These are phyloP conservation scores for Juglanconis sp. DNA, from an alignment of 2,329 filamentous ascomycete species.

Conservation along the genomic window DNA sequence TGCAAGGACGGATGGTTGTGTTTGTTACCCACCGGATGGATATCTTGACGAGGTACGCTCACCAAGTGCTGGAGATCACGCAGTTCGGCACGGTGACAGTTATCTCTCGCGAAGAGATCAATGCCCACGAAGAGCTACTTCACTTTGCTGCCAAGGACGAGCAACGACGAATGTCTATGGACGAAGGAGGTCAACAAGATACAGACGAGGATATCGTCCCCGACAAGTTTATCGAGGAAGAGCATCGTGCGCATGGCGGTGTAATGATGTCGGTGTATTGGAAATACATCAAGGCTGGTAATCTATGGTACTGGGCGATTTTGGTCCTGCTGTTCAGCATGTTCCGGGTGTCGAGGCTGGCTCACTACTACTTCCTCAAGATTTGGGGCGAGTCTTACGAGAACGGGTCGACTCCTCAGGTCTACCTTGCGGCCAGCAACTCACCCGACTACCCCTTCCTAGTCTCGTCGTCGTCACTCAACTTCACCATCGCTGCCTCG, in stretches of 20 bases:
- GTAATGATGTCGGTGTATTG: conserved; percentile 77
- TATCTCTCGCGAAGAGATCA: conserved; percentile 20
- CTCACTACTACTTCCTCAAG: conserved; percentile 78
- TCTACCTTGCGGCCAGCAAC: conserved; percentile 11
- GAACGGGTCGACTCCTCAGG: conserved; percentile 17
- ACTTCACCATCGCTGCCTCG: conserved; percentile 8
- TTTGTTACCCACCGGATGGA: conserved; percentile 80
- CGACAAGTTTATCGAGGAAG: conserved; percentile 74
- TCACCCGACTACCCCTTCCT: conserved; percentile 3
- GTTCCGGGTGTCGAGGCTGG: conserved; percentile 63
- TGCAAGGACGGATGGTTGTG: conserved; percentile 65
- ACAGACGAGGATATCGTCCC: conserved; percentile 33
- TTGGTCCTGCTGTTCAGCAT: conserved; percentile 61
- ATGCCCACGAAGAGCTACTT: conserved; percentile 40
- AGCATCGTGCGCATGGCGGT: conserved; percentile 69
- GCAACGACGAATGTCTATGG: conserved; percentile 30
- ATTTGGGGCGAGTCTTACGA: conserved; percentile 79
- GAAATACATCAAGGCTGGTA: conserved; percentile 80
- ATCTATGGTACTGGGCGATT: conserved; percentile 67
- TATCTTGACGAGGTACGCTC: conserved; percentile 68
- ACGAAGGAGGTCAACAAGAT: conserved; percentile 22
- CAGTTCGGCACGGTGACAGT: conserved; percentile 34
- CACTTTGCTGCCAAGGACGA: conserved; percentile 32
- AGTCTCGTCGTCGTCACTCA: not conserved
- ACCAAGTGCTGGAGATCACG: conserved; percentile 69